These are phyloP conservation scores for Stephanodiscus triporus DNA, from an alignment of 108 stramenopile species.

Conservation along the genomic window DNA sequence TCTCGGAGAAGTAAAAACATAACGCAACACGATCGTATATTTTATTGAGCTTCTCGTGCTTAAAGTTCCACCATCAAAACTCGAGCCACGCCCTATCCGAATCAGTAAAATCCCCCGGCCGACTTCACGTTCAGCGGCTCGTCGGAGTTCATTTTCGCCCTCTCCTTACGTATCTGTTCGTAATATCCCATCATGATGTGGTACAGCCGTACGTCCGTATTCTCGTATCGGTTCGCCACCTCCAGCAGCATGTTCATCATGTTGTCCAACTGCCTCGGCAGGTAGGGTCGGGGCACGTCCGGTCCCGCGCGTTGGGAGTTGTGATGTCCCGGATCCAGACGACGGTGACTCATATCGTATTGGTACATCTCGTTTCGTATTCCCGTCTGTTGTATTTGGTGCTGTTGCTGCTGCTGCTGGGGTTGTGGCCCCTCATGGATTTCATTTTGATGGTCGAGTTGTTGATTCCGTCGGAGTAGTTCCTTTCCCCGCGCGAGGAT, in stretches of 20 bases:
- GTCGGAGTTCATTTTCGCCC: conserved; percentile 26
- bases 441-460: neutral
- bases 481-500: neutral
- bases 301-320: conserved; percentile 54
- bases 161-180: conserved; percentile 31
- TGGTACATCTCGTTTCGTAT: neutral
- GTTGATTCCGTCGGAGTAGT: neutral
- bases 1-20: no score
- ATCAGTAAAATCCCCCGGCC: conserved; percentile 34
- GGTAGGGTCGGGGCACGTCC: conserved; percentile 51
- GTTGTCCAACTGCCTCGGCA: conserved; percentile 29
- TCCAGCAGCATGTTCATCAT: conserved; percentile 53
- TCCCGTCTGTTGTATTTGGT: no score
- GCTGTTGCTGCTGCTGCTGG: neutral
- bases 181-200: conserved; percentile 55
- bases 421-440: neutral
- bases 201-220: conserved; percentile 37
- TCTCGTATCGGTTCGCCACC: conserved; percentile 27
- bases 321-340: conserved; percentile 55
- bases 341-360: conserved; percentile 17
- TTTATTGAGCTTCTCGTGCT: no score
- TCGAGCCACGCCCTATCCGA: no score
- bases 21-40: no score
- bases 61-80: neutral
- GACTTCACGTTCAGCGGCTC: conserved; percentile 13